Conservation (phyloP, 2,329 filamentous ascomycete genomes). For the Fusarium sp. region DNA sequence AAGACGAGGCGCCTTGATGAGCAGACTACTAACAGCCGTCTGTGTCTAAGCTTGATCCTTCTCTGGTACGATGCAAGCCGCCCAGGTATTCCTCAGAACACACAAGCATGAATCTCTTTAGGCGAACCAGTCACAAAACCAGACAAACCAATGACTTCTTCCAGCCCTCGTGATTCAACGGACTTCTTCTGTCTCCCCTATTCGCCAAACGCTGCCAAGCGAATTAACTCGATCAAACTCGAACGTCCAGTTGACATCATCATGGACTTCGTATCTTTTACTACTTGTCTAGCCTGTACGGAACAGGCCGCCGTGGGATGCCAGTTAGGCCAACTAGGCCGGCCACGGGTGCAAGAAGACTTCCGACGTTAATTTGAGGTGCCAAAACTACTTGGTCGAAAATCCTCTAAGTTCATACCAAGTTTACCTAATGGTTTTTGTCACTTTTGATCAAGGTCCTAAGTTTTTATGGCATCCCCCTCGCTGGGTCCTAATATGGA, state of each 20-base stretch:
- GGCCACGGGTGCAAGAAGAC: too few relatives aligned
- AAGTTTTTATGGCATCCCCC: too few relatives aligned
- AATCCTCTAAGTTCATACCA: too few relatives aligned
- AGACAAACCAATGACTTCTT: conserved; percentile 4
- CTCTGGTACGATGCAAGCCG: background rate
- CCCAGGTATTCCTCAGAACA: background rate
- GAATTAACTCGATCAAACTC: conserved; percentile 19
- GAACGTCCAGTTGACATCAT: conserved; percentile 40
- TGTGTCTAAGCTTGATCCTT: background rate
- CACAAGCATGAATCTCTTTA: background rate
- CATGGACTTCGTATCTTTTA: conserved; percentile 23
- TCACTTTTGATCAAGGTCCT: too few relatives aligned
- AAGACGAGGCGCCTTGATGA: conserved; percentile 20
- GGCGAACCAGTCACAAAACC: conserved; percentile 4
- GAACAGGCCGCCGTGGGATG: conserved; percentile 36
- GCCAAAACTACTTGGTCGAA: too few relatives aligned
- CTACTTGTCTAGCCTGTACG: too few relatives aligned
- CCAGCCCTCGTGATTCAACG: conserved; percentile 22
- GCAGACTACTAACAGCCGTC: background rate
- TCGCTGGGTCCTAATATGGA: conserved; percentile 36
- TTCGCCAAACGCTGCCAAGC: conserved; percentile 31
- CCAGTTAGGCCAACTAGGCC: conserved; percentile 36
- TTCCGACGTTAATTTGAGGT: too few relatives aligned
- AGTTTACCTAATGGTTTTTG: too few relatives aligned
- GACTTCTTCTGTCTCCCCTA: conserved; percentile 28